Percentiles rank a stretch among this genome's conserved stretches.
Conservation (phyloP, 805 yeast species). For the Saccharomycopsis sp. region DNA sequence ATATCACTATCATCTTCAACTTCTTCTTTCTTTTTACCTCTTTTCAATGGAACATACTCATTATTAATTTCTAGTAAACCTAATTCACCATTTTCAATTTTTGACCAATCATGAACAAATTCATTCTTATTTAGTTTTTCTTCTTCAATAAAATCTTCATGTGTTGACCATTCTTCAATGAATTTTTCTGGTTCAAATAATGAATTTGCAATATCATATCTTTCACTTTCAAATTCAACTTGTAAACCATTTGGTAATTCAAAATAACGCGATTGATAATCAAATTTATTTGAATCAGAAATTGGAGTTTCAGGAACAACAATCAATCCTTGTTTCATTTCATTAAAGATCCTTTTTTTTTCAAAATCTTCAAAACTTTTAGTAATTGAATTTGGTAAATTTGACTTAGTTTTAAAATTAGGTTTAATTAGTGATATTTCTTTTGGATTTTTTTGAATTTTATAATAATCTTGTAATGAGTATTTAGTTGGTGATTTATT, state of each 20-base stretch:
- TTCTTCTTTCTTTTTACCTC: slow-evolving; percentile 34
- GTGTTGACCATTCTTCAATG: slow-evolving; percentile 21
- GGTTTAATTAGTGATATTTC: slow-evolving; percentile 17
- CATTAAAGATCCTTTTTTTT: slow-evolving; percentile 45
- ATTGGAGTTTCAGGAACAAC: slow-evolving; percentile 39
- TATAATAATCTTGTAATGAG: slow-evolving; percentile 11
- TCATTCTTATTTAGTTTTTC: background rate
- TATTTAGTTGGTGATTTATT: slow-evolving; percentile 28
- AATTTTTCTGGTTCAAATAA: slow-evolving; percentile 52
- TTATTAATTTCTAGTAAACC: slow-evolving; percentile 34
- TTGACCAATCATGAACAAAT: slow-evolving; percentile 19
- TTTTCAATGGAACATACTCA: slow-evolving; percentile 66
- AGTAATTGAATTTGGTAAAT: slow-evolving; percentile 30
- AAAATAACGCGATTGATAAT: slow-evolving; percentile 33
- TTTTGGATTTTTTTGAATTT: background rate
- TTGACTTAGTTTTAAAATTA: slow-evolving; percentile 22
- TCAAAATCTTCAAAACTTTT: slow-evolving; percentile 47
- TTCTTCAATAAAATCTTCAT: slow-evolving; percentile 1
- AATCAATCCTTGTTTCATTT: slow-evolving; percentile 64
- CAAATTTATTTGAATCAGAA: slow-evolving; percentile 19
- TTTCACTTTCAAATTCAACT: slow-evolving; percentile 46
- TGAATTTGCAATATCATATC: slow-evolving; percentile 61
- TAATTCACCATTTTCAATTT: slow-evolving; percentile 45
- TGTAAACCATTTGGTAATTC: slow-evolving; percentile 74
- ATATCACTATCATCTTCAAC: slow-evolving; percentile 19